A percentile compares a stretch with the other conserved stretches of the same genome.
phyloP scores from a whole-genome alignment of 2,329 filamentous ascomycete genomes.

The Trichoderma koningii region DNA sequence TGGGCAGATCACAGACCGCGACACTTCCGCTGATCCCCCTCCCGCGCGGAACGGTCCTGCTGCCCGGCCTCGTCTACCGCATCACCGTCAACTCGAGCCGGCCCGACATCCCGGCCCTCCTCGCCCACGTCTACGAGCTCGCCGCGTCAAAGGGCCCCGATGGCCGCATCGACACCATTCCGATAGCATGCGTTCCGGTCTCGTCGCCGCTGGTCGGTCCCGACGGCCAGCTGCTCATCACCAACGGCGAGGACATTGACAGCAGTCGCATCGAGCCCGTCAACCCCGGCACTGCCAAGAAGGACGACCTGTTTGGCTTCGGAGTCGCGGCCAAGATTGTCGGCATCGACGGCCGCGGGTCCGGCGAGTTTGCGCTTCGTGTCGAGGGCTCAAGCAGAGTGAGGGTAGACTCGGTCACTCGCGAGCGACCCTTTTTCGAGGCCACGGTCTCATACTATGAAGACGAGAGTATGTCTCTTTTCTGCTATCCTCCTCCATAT shows the following conservation, averaged over 20 bases:
- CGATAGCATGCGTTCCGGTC: slow-evolving; percentile 85
- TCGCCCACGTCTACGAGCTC: slow-evolving; percentile 81
- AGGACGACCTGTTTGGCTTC: slow-evolving; percentile 76
- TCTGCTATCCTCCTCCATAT: slow-evolving; percentile 32
- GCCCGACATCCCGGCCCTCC: slow-evolving; percentile 83
- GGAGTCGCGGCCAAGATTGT: slow-evolving; percentile 80
- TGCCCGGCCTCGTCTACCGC: slow-evolving; percentile 82
- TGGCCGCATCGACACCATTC: slow-evolving; percentile 66
- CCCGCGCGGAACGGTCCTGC: slow-evolving; percentile 75
- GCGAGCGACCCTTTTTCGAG: slow-evolving; percentile 84
- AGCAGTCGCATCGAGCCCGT: slow-evolving; percentile 48
- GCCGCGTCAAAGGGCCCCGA: slow-evolving; percentile 67
- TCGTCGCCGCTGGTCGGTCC: slow-evolving; percentile 72
- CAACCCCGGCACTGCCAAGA: slow-evolving; percentile 61
- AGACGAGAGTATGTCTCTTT: slow-evolving; percentile 61
- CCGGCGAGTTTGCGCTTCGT: slow-evolving; percentile 76
- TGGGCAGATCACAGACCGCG: slow-evolving; percentile 47
- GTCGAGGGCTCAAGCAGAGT: slow-evolving; percentile 85
- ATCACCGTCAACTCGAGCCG: slow-evolving; percentile 78
- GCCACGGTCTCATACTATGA: slow-evolving; percentile 72
- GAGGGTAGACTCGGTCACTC: slow-evolving; percentile 63
- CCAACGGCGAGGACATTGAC: slow-evolving; percentile 60
- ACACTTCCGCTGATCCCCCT: slow-evolving; percentile 79
- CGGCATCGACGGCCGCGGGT: slow-evolving; percentile 73
- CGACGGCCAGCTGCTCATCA: slow-evolving; percentile 75